Conservation (phyloP, 2,329 filamentous ascomycete genomes). For the Pleomassaria siparia region DNA sequence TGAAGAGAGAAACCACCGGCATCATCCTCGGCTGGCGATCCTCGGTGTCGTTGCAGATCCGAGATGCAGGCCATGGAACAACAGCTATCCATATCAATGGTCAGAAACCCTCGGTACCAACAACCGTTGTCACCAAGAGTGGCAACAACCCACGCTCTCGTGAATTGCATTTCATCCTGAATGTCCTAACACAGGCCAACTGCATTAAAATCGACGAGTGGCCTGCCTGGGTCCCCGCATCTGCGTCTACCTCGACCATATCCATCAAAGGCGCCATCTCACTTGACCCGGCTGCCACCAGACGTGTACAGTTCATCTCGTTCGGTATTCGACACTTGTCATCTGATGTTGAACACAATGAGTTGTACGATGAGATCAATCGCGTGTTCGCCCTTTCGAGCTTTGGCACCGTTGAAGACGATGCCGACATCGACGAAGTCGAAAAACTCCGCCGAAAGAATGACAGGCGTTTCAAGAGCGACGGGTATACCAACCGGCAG, state of each 20-base stretch:
- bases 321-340: constrained; percentile 70
- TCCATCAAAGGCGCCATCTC: constrained; percentile 72
- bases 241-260: constrained; percentile 64
- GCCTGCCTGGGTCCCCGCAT: constrained; percentile 68
- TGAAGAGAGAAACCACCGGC: constrained; percentile 62
- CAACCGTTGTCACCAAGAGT: not conserved
- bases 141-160: constrained; percentile 14
- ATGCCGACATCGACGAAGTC: constrained; percentile 34
- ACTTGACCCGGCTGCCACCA: constrained; percentile 68
- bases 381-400: constrained; percentile 71
- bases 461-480: constrained; percentile 49
- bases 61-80: constrained; percentile 52
- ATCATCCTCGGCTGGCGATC: constrained; percentile 71
- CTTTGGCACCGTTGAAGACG: constrained; percentile 67
- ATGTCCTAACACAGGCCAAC: constrained; percentile 65
- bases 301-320: constrained; percentile 77
- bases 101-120: not conserved
- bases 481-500: constrained; percentile 55
- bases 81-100: constrained; percentile 37
- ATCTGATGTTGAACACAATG: constrained; percentile 58
- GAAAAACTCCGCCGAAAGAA: constrained; percentile 40
- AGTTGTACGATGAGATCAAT: constrained; percentile 79
- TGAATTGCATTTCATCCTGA: constrained; percentile 24
- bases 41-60: constrained; percentile 59
- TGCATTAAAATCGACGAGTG: constrained; percentile 58